These are phyloP conservation scores for Candida pseudoviswanathii DNA, from an alignment of 1,139 yeast genomes.

Conservation along the genomic window DNA sequence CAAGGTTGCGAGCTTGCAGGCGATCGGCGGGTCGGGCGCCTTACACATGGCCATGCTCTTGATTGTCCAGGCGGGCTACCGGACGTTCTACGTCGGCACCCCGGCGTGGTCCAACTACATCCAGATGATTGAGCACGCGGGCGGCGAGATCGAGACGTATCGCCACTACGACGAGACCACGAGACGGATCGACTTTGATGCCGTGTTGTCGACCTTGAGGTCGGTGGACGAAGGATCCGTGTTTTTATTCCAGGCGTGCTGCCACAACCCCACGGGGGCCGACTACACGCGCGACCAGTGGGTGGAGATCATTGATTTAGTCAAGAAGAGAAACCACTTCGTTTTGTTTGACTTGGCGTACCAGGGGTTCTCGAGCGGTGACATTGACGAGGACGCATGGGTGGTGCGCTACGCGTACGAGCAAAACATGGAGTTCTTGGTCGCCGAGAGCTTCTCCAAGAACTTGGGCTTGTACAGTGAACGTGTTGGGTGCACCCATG, in stretches of 20 bases:
- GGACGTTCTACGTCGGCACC: constrained; percentile 36
- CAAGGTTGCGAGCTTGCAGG: constrained; percentile 40
- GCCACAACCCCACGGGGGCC: constrained; percentile 96
- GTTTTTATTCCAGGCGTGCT: constrained; percentile 82
- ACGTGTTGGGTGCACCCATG: constrained; percentile 46
- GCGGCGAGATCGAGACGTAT: constrained; percentile 29
- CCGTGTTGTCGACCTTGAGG: constrained; percentile 29
- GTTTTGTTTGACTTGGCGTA: constrained; percentile 91
- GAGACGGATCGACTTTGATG: constrained; percentile 32
- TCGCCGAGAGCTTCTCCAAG: constrained; percentile 48
- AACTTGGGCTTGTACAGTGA: constrained; percentile 51
- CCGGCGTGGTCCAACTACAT: constrained; percentile 48
- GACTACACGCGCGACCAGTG: constrained; percentile 85
- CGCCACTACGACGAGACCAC: constrained; percentile 34
- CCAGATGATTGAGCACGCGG: constrained; percentile 36
- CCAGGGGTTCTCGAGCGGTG: constrained; percentile 82
- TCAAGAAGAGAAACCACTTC: constrained; percentile 57
- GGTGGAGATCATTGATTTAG: constrained; percentile 65
- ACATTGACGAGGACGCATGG: constrained; percentile 34
- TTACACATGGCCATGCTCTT: constrained; percentile 40
- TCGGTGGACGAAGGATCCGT: constrained; percentile 34
- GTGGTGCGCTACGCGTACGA: constrained; percentile 28
- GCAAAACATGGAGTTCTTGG: constrained; percentile 29
- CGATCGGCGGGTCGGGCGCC: constrained; percentile 50
- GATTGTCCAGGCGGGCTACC: constrained; percentile 30